Percentiles rank a stretch among this genome's conserved stretches.
Conservation (phyloP, 2,329 filamentous ascomycete genomes). For the Paraconiothyrium brasiliense region DNA sequence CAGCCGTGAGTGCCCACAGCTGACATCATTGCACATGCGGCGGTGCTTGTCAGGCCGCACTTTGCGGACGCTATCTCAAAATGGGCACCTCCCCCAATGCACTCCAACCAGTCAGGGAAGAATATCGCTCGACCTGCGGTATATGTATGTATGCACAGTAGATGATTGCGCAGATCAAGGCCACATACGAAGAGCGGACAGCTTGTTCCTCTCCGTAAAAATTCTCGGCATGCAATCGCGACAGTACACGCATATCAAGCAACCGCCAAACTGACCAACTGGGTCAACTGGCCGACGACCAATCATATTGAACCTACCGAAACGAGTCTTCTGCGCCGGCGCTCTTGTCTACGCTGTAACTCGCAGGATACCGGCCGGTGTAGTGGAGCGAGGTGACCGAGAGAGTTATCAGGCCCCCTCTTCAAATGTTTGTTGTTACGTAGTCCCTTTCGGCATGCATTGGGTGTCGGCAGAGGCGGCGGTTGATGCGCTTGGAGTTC, state of each 20-base stretch:
- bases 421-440: neutral
- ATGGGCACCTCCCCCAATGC: neutral
- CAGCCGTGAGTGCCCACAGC: neutral
- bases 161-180: neutral
- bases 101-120: neutral
- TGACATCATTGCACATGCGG: conserved; percentile 14
- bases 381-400: neutral
- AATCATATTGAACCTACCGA: neutral
- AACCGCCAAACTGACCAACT: no score
- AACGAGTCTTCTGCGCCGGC: neutral
- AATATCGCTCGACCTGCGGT: neutral
- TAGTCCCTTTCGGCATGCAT: neutral
- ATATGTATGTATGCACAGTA: neutral
- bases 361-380: neutral
- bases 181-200: neutral
- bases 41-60: conserved; percentile 1
- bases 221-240: neutral
- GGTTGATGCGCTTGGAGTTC: neutral
- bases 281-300: no score
- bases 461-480: neutral
- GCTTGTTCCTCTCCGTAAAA: neutral
- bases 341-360: neutral
- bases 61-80: conserved; percentile 2
- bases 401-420: neutral
- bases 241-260: no score